phyloP scores from a whole-genome alignment of 1,284 basidiomycete genomes.

The Malassezia sp. region DNA sequence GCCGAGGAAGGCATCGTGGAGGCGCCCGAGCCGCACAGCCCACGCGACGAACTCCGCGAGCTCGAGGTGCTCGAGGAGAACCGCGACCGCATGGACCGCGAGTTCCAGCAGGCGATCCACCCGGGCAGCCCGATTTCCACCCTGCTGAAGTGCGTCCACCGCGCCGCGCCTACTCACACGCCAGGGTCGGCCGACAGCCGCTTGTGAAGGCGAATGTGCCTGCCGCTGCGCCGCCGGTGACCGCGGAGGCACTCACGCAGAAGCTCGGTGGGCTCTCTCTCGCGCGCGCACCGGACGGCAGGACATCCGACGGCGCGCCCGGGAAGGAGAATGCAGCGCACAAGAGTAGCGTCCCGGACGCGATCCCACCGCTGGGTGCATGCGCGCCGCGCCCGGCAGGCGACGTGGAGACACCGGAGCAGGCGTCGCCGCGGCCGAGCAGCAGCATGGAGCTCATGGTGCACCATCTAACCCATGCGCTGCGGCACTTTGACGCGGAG shows the following conservation, averaged over 20 bases:
- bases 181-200: constrained; percentile 38
- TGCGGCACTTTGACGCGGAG: constrained; percentile 54
- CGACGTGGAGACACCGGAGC: no score
- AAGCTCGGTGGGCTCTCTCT: constrained; percentile 19
- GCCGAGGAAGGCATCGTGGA: constrained; percentile 20
- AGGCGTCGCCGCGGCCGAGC: constrained; percentile 2
- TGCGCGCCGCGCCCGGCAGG: background rate
- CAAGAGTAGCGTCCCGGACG: background rate
- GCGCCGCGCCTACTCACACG: no score
- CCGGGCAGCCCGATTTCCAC: constrained; percentile 89
- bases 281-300: constrained; percentile 3
- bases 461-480: constrained; percentile 58
- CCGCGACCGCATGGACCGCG: constrained; percentile 57
- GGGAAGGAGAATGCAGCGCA: constrained; percentile 34
- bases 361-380: constrained; percentile 1
- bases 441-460: constrained; percentile 47
- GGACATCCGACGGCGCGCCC: background rate
- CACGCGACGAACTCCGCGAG: constrained; percentile 23
- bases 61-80: constrained; percentile 38
- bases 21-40: constrained; percentile 9
- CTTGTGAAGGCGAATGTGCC: constrained; percentile 30
- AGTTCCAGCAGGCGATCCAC: constrained; percentile 87
- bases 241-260: constrained; percentile 17
- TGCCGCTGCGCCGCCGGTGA: background rate
- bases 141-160: no score